Conservation (phyloP, 2,329 filamentous ascomycete genomes). For the Leptographium lundbergii region DNA sequence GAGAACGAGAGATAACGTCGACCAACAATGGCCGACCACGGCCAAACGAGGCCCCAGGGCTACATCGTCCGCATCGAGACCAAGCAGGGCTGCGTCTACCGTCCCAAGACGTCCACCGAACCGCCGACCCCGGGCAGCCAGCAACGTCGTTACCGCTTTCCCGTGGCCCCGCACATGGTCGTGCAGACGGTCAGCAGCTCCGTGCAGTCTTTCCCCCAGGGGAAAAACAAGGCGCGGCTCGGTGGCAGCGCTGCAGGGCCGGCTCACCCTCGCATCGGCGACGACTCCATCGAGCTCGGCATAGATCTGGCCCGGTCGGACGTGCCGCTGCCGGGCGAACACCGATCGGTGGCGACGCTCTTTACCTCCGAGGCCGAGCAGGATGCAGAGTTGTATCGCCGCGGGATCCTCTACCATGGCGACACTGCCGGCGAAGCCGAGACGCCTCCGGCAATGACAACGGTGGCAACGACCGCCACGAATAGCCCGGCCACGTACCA, state of each 20-base stretch:
- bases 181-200: not conserved
- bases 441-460: not conserved
- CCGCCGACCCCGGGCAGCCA: not conserved
- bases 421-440: not conserved
- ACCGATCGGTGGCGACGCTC: not conserved
- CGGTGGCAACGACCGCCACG: not conserved
- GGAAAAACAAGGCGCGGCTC: not conserved
- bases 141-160: not conserved
- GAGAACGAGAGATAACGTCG: not conserved
- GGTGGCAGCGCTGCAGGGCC: not conserved
- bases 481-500: not conserved
- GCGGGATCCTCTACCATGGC: not conserved
- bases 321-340: not conserved
- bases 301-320: conserved; percentile 1
- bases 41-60: not conserved
- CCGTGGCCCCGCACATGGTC: not conserved
- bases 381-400: not conserved
- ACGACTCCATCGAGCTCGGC: not conserved
- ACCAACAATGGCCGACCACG: not conserved
- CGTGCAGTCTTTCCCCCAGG: not conserved
- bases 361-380: not conserved
- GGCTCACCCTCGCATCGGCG: not conserved
- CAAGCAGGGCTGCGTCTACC: not conserved
- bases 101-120: not conserved
- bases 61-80: conserved; percentile 1